These are phyloP conservation scores for Tuber borchii DNA, from an alignment of 495 filamentous ascomycete genomes.

Conservation along the genomic window DNA sequence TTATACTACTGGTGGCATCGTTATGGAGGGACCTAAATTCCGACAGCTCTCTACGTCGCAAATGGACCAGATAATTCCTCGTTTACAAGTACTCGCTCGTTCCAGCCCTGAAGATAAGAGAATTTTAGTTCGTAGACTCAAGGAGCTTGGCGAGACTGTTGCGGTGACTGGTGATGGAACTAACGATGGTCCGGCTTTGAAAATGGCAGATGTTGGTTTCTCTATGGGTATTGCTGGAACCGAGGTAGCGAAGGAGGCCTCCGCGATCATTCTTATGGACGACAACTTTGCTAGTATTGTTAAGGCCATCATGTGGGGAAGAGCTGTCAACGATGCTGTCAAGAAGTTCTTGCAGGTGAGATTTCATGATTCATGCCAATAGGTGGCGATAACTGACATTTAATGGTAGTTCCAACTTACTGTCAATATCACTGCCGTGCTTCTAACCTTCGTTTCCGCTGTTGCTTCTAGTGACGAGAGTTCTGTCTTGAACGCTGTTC, in stretches of 20 bases:
- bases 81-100: conserved; percentile 74
- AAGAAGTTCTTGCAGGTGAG: conserved; percentile 79
- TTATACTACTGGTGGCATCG: conserved; percentile 63
- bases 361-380: conserved; percentile 1
- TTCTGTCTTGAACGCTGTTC: conserved; percentile 75
- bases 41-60: conserved; percentile 59
- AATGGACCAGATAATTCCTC: conserved; percentile 65
- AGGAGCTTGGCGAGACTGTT: conserved; percentile 80
- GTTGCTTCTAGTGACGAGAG: conserved; percentile 58
- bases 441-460: conserved; percentile 76
- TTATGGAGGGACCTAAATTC: conserved; percentile 79
- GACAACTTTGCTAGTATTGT: conserved; percentile 90
- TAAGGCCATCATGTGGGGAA: conserved; percentile 80
- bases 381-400: conserved; percentile 8
- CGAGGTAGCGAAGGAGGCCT: conserved; percentile 87
- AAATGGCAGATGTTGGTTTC: conserved; percentile 82
- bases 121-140: conserved; percentile 69
- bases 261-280: conserved; percentile 89
- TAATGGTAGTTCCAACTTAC: conserved; percentile 77
- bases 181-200: conserved; percentile 83
- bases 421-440: conserved; percentile 81
- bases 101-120: conserved; percentile 82
- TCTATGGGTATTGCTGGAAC: conserved; percentile 89
- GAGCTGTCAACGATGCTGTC: conserved; percentile 80
- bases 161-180: conserved; percentile 91